Conservation (phyloP, 2,329 filamentous ascomycete genomes). For the Bisporella sp. region DNA sequence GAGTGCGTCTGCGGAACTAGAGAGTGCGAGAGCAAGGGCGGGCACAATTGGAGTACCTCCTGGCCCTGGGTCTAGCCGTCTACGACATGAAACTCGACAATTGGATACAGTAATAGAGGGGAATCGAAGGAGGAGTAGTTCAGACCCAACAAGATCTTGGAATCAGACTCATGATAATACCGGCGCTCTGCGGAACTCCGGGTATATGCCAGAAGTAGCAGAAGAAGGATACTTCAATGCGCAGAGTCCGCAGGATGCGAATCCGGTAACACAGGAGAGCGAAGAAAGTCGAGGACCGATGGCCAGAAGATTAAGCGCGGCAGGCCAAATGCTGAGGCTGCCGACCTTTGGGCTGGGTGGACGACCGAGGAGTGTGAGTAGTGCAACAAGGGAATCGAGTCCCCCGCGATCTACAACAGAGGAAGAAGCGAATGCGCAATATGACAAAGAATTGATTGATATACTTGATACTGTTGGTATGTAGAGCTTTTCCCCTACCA, state of each 20-base stretch:
- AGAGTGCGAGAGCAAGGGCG: not conserved
- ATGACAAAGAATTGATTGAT: not conserved
- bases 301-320: not conserved
- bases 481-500: not conserved
- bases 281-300: not conserved
- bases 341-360: not conserved
- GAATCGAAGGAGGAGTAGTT: constrained; percentile 9
- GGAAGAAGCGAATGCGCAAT: not conserved
- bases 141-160: constrained; percentile 5
- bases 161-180: not conserved
- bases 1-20: no score
- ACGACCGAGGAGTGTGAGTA: not conserved
- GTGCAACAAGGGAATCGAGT: not conserved
- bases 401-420: not conserved
- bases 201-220: constrained; percentile 4
- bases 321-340: not conserved
- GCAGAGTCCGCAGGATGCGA: not conserved
- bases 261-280: not conserved
- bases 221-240: not conserved
- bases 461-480: constrained; percentile 56
- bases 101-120: not conserved
- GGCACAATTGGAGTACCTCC: not conserved
- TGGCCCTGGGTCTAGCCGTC: not conserved
- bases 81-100: not conserved
- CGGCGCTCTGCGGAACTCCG: constrained; percentile 1